Evolutionary conservation across 352 stramenopile species (phyloP).

Genomic region (Blastocystis sp.): DNA sequence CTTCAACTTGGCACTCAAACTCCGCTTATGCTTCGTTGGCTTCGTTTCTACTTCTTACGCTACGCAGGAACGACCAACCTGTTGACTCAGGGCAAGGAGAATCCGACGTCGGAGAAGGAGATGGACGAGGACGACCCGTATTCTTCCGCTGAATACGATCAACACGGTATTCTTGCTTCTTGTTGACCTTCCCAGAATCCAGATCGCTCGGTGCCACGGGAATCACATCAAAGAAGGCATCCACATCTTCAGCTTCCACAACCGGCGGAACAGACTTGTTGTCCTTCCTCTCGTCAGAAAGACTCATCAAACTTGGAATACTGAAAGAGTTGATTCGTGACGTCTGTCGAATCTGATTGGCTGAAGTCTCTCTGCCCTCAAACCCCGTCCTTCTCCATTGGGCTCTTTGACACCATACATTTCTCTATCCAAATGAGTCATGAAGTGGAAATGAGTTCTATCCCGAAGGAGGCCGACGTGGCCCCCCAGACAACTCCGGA

Average conservation of each 20-base stretch:
- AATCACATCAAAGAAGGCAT: slow-evolving; percentile 14
- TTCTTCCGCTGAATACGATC: not conserved
- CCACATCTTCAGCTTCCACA: not conserved
- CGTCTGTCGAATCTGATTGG: not conserved
- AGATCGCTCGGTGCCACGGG: not conserved
- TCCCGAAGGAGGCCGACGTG: not conserved
- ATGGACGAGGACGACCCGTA: not conserved
- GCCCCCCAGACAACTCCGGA: not conserved
- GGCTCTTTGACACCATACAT: too few species aligned
- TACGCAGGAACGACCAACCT: not conserved
- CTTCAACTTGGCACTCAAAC: not conserved
- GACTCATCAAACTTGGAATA: not conserved
- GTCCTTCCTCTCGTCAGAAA: not conserved
- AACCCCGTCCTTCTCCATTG: too few species aligned
- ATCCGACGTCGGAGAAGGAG: not conserved
- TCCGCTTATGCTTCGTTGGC: not conserved
- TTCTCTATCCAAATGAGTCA: not conserved
- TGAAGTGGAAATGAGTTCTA: not conserved
- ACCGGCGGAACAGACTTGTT: not conserved
- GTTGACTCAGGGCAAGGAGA: not conserved
- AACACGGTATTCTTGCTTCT: not conserved
- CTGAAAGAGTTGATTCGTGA: not conserved
- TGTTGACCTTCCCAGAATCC: not conserved
- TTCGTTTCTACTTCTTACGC: not conserved
- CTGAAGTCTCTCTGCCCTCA: not conserved